Percentiles rank a stretch among this genome's conserved stretches.
phyloP scores from a whole-genome alignment of 371 early-diverging fungal genomes.

The Lichtheimia hyalospora region DNA sequence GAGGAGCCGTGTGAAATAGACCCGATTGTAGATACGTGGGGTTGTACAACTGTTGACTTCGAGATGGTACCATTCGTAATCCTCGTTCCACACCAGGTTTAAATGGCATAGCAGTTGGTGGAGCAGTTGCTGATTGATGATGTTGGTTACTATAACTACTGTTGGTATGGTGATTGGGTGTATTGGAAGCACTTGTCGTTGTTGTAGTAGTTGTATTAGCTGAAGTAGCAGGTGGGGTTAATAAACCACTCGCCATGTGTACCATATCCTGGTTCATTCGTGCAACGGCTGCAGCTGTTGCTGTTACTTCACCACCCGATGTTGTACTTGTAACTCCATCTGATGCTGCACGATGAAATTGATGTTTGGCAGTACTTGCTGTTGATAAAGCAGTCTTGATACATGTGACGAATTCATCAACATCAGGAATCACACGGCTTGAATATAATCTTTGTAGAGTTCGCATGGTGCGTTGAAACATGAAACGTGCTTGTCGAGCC shows the following conservation, averaged over 20 bases:
- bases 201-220: neutral
- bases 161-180: too few species aligned
- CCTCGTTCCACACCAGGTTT: neutral
- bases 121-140: too few species aligned
- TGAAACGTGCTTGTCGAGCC: constrained; percentile 30
- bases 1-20: neutral
- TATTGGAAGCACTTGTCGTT: too few species aligned
- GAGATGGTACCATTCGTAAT: neutral
- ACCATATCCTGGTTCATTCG: neutral
- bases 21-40: neutral
- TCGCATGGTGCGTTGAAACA: constrained; percentile 42
- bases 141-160: too few species aligned
- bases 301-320: neutral
- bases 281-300: constrained; percentile 5
- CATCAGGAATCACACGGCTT: constrained; percentile 17
- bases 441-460: constrained; percentile 16
- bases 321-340: neutral
- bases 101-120: too few species aligned
- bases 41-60: neutral
- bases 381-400: constrained; percentile 19
- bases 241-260: constrained; percentile 6
- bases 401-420: constrained; percentile 18
- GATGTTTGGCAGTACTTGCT: constrained; percentile 10
- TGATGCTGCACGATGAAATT: neutral
- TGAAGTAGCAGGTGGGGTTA: constrained; percentile 7